Conservation (phyloP, 768 basidiomycete genomes). For the Amanita rubescens region DNA sequence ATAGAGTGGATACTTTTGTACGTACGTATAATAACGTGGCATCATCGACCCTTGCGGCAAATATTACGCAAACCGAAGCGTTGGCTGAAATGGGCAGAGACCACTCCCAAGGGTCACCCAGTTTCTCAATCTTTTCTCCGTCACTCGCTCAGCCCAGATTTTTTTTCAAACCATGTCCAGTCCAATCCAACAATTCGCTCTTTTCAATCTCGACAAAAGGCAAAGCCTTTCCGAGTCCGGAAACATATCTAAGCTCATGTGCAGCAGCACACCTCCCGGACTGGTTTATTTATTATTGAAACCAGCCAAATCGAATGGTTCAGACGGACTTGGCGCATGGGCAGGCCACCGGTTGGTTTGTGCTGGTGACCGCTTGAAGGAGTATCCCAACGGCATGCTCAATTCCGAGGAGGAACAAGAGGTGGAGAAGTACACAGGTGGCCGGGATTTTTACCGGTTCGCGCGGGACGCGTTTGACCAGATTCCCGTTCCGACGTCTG, state of each 20-base stretch:
- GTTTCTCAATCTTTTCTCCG: not conserved
- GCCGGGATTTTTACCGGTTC: not conserved
- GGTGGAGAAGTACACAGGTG: not conserved
- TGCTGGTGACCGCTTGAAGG: slow-evolving; percentile 1
- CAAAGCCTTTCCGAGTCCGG: not conserved
- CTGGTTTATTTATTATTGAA: not conserved
- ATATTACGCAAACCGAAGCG: slow-evolving; percentile 4
- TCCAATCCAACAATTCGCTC: not conserved
- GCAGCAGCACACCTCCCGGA: not conserved
- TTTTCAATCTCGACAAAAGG: slow-evolving; percentile 1
- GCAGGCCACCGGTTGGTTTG: slow-evolving; percentile 5
- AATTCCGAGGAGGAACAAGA: not conserved
- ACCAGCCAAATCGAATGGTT: not conserved
- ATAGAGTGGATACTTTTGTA: not conserved
- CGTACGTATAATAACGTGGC: not conserved
- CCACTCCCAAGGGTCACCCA: not conserved
- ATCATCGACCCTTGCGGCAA: not conserved
- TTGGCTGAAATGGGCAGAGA: not conserved
- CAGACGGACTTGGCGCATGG: slow-evolving; percentile 2
- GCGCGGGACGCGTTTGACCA: not conserved
- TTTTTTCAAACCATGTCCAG: not conserved
- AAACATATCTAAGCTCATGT: not conserved
- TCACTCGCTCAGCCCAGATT: not conserved
- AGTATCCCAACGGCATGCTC: slow-evolving; percentile 1
- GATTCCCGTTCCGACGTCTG: not conserved